Evolutionary conservation across 208 protist genomes (phyloP), one percentile per base, ranked within the genome.

Genomic region (Porcisia hertigi): DNA sequence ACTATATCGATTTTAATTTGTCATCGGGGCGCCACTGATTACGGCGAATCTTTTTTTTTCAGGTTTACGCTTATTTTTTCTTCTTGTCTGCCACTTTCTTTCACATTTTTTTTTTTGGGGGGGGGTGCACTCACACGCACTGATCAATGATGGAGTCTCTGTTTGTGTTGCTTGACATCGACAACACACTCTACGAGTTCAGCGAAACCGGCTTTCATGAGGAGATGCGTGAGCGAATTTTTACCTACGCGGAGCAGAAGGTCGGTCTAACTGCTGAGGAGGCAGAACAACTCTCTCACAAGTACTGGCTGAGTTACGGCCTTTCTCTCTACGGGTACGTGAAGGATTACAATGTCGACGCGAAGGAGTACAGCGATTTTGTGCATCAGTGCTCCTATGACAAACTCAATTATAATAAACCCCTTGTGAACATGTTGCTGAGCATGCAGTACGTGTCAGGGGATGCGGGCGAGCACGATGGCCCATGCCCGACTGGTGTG

Each of bases 101-200:
- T n/a, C 5, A 49, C 49, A 62, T 23, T 34, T 30, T 18, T 36
- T 6, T 5, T 16, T 39, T 69, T 34, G 45, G 36, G 0, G 66
- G 0, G 5, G 34, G 18, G 36, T 8, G 3, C 39, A 43, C 30
- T 3, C 34, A 25, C 59, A 49, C 62, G 39, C 36, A 2, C 47
- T n/a, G n/a, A n/a, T n/a, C n/a, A n/a, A 67, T 47, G 1, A 75
- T 77, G 64, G 59, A 53, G 1, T 64, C 85, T 4, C 80, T 93
- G 14, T 85, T 91, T 73, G 18, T 96, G 25, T 75, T 96, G 25
- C 54, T 96, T 34, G 92, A 96, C 69, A 91, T 96, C 64, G 88
- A 94, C 76, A 93, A 96, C 75, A 96, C 84, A 14, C 79, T 96
- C 23, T 94, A 94, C 83, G 63, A 81, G 62, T 91, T 88, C 78